A percentile compares a stretch with the other conserved stretches of the same genome.
Conservation (phyloP, 768 basidiomycete genomes). For the Leccinum sublutescens region DNA sequence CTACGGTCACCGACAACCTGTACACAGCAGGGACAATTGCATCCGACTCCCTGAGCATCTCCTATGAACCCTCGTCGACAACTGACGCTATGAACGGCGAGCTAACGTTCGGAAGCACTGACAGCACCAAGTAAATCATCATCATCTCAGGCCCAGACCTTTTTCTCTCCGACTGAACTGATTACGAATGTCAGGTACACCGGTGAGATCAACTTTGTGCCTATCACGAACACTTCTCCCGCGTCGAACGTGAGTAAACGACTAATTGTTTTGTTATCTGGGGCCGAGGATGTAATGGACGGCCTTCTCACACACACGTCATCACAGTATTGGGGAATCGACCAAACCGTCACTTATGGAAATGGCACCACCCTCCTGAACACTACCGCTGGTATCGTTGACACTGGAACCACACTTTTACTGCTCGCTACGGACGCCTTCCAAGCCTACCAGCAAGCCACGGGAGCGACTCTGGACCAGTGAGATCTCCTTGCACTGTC, state of each 20-base stretch:
- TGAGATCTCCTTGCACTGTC: slow-evolving; percentile 21
- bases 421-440: slow-evolving; percentile 61
- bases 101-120: slow-evolving; percentile 54
- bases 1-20: slow-evolving; percentile 60
- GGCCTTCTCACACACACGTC: background rate
- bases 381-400: slow-evolving; percentile 47
- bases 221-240: slow-evolving; percentile 44
- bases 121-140: slow-evolving; percentile 39
- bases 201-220: slow-evolving; percentile 36
- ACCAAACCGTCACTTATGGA: slow-evolving; percentile 39
- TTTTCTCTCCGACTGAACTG: background rate
- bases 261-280: background rate
- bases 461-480: slow-evolving; percentile 52
- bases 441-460: slow-evolving; percentile 51
- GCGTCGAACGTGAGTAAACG: slow-evolving; percentile 33
- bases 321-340: slow-evolving; percentile 49
- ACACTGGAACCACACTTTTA: slow-evolving; percentile 53
- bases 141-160: background rate
- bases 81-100: slow-evolving; percentile 59
- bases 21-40: slow-evolving; percentile 46
- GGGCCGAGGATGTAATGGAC: background rate
- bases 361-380: slow-evolving; percentile 32
- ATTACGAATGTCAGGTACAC: slow-evolving; percentile 25
- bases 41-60: slow-evolving; percentile 48
- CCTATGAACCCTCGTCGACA: slow-evolving; percentile 47